These are phyloP conservation scores for Trichoderma polysporum DNA, from an alignment of 2,329 filamentous ascomycete species.

Conservation along the genomic window DNA sequence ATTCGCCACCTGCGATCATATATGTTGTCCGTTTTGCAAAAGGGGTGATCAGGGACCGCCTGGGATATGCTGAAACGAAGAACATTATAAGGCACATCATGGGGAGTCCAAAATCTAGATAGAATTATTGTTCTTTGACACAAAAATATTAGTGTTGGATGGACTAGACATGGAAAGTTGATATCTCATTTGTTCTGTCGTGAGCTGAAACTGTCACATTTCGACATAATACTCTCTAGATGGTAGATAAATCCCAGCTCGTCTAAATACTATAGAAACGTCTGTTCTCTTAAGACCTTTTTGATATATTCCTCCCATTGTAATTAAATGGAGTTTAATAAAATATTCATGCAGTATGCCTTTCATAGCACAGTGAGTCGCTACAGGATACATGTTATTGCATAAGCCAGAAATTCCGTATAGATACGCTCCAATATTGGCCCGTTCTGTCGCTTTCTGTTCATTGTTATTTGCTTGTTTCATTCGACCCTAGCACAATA, in stretches of 20 bases:
- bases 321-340: not conserved
- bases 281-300: not conserved
- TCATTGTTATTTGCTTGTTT: not conserved
- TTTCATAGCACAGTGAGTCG: not conserved
- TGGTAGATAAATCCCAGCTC: not conserved
- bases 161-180: not conserved
- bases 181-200: not conserved
- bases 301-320: too few relatives aligned
- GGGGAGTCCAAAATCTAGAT: not conserved
- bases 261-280: not conserved
- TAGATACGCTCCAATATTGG: not conserved
- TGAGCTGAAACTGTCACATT: not conserved
- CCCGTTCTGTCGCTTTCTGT: not conserved
- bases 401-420: too few relatives aligned
- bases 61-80: not conserved
- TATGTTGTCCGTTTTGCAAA: conserved; percentile 53
- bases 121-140: not conserved
- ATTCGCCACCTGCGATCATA: conserved; percentile 51
- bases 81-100: not conserved
- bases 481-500: not conserved
- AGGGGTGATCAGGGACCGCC: conserved; percentile 26
- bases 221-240: not conserved
- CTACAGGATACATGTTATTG: not conserved
- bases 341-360: not conserved
- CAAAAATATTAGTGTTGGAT: not conserved